These are phyloP conservation scores for Pichia terricola DNA, from an alignment of 1,139 yeast genomes.

Conservation along the genomic window DNA sequence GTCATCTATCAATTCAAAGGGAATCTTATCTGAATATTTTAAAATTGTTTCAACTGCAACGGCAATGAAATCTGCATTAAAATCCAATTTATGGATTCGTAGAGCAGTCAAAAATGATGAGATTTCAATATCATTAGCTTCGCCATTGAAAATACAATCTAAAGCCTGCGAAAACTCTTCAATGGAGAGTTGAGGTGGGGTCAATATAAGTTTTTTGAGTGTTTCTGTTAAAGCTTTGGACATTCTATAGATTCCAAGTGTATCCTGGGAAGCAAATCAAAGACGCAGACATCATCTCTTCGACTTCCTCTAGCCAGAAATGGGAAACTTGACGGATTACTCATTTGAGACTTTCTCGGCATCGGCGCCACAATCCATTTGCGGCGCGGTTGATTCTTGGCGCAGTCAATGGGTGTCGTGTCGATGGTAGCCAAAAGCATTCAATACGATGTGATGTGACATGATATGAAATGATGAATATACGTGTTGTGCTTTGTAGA, in stretches of 20 bases:
- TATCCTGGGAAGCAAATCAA: neutral
- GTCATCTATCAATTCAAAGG: constrained; percentile 31
- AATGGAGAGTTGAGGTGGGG: constrained; percentile 53
- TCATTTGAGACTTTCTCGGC: too few species aligned
- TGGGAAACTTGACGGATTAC: too few species aligned
- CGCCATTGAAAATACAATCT: constrained; percentile 47
- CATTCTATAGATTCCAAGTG: constrained; percentile 2
- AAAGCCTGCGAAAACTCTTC: constrained; percentile 54
- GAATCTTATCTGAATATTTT: constrained; percentile 50
- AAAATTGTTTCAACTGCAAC: constrained; percentile 69
- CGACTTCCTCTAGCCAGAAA: too few species aligned
- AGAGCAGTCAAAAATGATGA: constrained; percentile 75
- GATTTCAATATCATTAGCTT: constrained; percentile 59
- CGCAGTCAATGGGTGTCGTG: too few species aligned
- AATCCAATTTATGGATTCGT: constrained; percentile 69
- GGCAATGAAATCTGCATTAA: constrained; percentile 70
- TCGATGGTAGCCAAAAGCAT: too few species aligned
- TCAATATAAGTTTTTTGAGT: constrained; percentile 48
- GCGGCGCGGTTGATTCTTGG: too few species aligned
- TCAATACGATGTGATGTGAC: too few species aligned
- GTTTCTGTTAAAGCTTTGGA: constrained; percentile 34
- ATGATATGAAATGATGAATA: too few species aligned
- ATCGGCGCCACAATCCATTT: too few species aligned
- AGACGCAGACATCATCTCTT: neutral
- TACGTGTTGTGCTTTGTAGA: too few species aligned